These are phyloP conservation scores for Metschnikowia continentalis DNA, from an alignment of 805 yeast genomes.

Conservation along the genomic window DNA sequence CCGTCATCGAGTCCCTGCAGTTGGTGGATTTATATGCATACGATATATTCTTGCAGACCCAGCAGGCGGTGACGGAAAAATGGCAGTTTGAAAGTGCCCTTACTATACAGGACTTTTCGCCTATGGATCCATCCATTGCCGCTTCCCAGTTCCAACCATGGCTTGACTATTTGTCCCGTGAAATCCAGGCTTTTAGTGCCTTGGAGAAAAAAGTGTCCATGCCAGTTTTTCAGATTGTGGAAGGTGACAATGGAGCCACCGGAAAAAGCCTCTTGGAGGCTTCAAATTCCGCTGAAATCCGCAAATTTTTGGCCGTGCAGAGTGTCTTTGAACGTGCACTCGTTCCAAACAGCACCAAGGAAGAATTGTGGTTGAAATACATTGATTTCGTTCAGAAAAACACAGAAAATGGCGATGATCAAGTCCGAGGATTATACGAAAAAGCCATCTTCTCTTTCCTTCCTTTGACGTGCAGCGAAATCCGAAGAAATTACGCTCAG, in stretches of 20 bases:
- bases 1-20: constrained; percentile 37
- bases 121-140: constrained; percentile 31
- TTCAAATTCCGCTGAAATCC: not conserved
- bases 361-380: constrained; percentile 67
- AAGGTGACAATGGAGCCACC: not conserved
- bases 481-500: constrained; percentile 25
- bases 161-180: constrained; percentile 58
- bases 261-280: not conserved
- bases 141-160: constrained; percentile 49
- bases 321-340: constrained; percentile 69
- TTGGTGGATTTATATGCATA: constrained; percentile 43
- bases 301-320: constrained; percentile 27
- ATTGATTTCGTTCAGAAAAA: constrained; percentile 44
- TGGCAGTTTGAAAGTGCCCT: constrained; percentile 74
- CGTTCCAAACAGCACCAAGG: constrained; percentile 58
- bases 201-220: not conserved
- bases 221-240: not conserved
- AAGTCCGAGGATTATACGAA: constrained; percentile 40
- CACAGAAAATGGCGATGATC: constrained; percentile 19
- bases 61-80: constrained; percentile 48
- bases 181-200: constrained; percentile 24
- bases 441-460: constrained; percentile 45
- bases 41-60: constrained; percentile 43
- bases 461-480: constrained; percentile 23
- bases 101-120: constrained; percentile 52